Evolutionary conservation across 140 eudicot genomes (phyloP).

Genomic region (Flaveria floridana): DNA sequence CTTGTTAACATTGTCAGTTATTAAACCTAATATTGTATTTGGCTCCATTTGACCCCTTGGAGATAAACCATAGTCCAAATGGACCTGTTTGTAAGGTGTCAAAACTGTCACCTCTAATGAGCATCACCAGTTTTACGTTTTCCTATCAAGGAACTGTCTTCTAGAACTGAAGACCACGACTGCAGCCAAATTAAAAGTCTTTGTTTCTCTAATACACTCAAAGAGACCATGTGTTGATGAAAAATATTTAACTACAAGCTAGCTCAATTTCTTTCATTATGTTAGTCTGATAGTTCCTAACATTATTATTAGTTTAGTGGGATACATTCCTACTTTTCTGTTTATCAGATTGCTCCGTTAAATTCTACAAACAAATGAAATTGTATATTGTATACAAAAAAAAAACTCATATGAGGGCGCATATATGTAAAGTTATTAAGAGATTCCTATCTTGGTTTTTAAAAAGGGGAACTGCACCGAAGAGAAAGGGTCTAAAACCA

Average conservation of each 20-base stretch:
- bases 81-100: neutral
- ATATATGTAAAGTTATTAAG: no score
- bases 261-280: no score
- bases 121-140: neutral
- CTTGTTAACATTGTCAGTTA: neutral
- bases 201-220: neutral
- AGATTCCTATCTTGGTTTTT: no score
- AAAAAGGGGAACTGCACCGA: no score
- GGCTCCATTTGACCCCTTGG: neutral
- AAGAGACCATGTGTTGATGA: neutral
- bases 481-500: no score
- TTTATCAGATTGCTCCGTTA: no score
- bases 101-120: neutral
- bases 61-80: neutral
- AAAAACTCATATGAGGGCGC: no score
- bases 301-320: no score
- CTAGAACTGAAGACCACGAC: neutral
- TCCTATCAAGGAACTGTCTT: neutral
- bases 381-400: no score
- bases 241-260: neutral
- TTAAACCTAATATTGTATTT: neutral
- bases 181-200: neutral
- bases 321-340: no score
- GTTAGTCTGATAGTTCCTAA: no score
- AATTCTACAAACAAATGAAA: no score